Evolutionary conservation across 768 basidiomycete species (phyloP).

Genomic region (Auricularia cornea): DNA sequence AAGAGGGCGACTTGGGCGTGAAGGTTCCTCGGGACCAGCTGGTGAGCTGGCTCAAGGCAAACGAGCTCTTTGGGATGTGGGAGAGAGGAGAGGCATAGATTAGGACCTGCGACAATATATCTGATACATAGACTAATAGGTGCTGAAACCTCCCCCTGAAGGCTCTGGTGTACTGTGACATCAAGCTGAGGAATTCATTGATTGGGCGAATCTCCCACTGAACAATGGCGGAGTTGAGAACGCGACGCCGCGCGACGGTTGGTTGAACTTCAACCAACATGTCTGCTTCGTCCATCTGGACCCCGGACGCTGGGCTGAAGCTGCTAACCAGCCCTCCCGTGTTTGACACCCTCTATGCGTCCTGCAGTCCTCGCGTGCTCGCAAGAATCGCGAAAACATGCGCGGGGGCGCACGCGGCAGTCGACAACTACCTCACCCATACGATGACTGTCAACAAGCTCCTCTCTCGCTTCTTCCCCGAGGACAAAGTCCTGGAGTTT

Average conservation of each 20-base stretch:
- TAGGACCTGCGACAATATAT: too few relatives aligned
- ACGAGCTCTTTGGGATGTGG: not conserved
- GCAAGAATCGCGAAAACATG: constrained; percentile 17
- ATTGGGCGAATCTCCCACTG: too few relatives aligned
- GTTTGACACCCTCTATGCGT: not conserved
- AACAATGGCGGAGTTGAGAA: too few relatives aligned
- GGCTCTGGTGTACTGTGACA: too few relatives aligned
- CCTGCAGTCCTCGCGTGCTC: constrained; percentile 9
- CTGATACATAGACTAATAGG: too few relatives aligned
- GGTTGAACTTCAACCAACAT: too few relatives aligned
- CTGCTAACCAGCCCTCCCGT: not conserved
- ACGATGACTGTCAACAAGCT: constrained; percentile 30
- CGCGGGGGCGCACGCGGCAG: constrained; percentile 9
- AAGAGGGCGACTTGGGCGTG: constrained; percentile 45
- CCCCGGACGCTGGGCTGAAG: not conserved
- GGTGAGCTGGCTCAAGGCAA: constrained; percentile 49
- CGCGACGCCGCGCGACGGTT: too few relatives aligned
- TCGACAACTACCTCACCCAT: constrained; percentile 15
- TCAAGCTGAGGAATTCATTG: too few relatives aligned
- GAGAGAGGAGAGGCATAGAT: not conserved
- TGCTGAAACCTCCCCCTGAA: too few relatives aligned
- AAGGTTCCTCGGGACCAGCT: constrained; percentile 56
- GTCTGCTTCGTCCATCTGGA: too few relatives aligned
- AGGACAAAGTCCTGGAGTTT: constrained; percentile 27
- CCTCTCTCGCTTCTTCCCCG: constrained; percentile 29